Base-by-base conservation (phyloP, 2,329 filamentous ascomycete species). In the Albophoma yamanashiensis region DNA sequence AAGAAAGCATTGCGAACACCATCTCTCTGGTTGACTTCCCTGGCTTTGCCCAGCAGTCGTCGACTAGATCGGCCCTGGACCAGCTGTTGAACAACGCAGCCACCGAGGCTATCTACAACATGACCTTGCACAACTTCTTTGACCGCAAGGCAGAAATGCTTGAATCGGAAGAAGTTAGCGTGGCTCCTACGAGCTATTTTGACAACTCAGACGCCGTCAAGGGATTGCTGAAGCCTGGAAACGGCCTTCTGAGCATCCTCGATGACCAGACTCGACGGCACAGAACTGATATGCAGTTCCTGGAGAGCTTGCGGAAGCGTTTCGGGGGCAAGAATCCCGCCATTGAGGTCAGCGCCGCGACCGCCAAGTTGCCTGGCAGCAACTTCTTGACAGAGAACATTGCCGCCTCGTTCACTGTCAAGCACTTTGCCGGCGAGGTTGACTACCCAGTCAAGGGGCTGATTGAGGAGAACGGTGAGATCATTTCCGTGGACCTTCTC, bases 1-100 rank as follows among this genome's bases (percentile, higher is more conserved):
- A 97, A 68, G 93, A 97, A 58, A 79, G 88, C 25, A 90, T 99
- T 59, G 89, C 86, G 59, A 99, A 99, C 77, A 99, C 94, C 0
- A 84, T 99, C 60, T 96, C 92, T 6, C 87, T 99, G 58, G 87
- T 99, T 58, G 94, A 99, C 72, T 99, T 99, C 76, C 94, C 94
- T 0, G 94, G 94, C 25, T 99, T 99, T 71, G 82, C 92, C 15
- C 91, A 95, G 72, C 86, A 90, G 62, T 82, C 88, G 0, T 86
- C 91, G 0, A 97, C 94, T 0, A 86, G 88, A 22, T 97, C 91
- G 1, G 83, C 88, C 0, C 81, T 99, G 12, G 94, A 99, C 66
- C 94, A 97, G 75, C 83, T 99, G 2, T 83, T 99, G 20, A 96
- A 89, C 79, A 99, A 99, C 71, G 91, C 93, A 5, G 94, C 94